phyloP scores from a whole-genome alignment of 78 protist species.

The Emiliania huxleyi region DNA sequence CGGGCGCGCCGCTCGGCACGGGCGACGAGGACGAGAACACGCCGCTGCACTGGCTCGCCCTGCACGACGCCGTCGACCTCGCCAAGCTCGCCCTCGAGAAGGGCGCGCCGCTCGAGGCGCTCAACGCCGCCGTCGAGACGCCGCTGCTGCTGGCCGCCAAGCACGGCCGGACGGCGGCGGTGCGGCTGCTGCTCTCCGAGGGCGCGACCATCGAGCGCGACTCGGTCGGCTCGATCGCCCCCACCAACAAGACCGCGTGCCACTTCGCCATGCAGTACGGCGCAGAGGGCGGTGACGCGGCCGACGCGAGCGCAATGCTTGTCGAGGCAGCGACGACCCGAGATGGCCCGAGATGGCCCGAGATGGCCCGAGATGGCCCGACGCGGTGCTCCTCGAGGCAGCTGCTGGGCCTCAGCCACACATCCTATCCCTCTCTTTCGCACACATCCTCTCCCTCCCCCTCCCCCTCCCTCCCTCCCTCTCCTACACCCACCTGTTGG shows the following conservation, averaged over 20 bases:
- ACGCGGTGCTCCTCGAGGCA: no score
- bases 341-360: no score
- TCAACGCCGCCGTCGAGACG: background rate
- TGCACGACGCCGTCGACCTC: background rate
- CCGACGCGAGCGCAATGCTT: background rate
- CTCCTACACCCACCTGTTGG: no score
- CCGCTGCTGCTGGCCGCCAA: background rate
- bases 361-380: no score
- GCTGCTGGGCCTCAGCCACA: no score
- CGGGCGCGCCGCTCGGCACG: background rate
- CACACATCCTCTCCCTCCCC: no score
- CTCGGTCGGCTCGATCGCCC: background rate
- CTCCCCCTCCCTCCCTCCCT: no score
- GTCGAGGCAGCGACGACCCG: no score
- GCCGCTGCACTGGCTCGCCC: background rate
- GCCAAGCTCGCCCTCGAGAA: background rate
- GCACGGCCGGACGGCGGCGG: background rate
- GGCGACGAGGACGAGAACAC: background rate
- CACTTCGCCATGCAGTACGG: background rate
- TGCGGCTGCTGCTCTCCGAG: background rate
- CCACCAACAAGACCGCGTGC: background rate
- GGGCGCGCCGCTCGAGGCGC: background rate
- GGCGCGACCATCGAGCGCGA: background rate
- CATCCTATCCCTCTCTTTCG: no score
- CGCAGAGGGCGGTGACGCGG: background rate